Percentiles rank a stretch among this genome's conserved stretches.
phyloP scores from a whole-genome alignment of 768 basidiomycete species.

The Lentinus brumalis region DNA sequence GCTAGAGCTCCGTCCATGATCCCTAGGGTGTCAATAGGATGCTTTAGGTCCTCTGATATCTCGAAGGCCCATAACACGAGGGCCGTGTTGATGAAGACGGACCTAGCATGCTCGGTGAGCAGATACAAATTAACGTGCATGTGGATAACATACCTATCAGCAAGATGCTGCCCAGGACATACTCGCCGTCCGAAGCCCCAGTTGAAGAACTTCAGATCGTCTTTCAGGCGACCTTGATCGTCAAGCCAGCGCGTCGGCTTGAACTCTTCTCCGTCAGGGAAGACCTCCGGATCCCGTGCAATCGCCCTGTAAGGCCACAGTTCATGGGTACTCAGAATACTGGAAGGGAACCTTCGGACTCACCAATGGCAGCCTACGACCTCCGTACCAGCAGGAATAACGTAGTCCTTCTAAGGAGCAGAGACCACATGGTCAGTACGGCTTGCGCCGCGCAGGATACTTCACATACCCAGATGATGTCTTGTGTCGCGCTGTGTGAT shows the following conservation, averaged over 20 bases:
- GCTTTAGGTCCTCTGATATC: conserved; percentile 49
- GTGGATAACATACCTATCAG: conserved; percentile 26
- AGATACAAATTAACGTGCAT: not conserved
- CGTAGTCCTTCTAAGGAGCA: conserved; percentile 32
- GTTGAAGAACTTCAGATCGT: conserved; percentile 33
- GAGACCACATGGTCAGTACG: not conserved
- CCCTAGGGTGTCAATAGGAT: conserved; percentile 60
- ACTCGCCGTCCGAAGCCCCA: conserved; percentile 49
- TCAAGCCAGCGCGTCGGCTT: conserved; percentile 36
- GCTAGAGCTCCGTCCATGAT: conserved; percentile 67
- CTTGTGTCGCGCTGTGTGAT: conserved; percentile 63
- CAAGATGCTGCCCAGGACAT: conserved; percentile 68
- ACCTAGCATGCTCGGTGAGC: conserved; percentile 32
- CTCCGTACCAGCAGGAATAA: conserved; percentile 43
- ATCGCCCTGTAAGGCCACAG: conserved; percentile 30
- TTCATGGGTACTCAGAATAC: too few species aligned
- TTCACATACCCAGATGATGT: conserved; percentile 57
- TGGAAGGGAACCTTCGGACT: not conserved
- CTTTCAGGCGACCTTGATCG: conserved; percentile 29
- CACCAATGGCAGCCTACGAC: conserved; percentile 43
- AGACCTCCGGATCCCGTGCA: conserved; percentile 34
- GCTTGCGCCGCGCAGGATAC: too few species aligned
- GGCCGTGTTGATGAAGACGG: conserved; percentile 66
- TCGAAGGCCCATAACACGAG: conserved; percentile 68
- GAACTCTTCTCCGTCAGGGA: conserved; percentile 35